Conservation (phyloP, 2,329 filamentous ascomycete species). For the Teratosphaeria viscida region DNA sequence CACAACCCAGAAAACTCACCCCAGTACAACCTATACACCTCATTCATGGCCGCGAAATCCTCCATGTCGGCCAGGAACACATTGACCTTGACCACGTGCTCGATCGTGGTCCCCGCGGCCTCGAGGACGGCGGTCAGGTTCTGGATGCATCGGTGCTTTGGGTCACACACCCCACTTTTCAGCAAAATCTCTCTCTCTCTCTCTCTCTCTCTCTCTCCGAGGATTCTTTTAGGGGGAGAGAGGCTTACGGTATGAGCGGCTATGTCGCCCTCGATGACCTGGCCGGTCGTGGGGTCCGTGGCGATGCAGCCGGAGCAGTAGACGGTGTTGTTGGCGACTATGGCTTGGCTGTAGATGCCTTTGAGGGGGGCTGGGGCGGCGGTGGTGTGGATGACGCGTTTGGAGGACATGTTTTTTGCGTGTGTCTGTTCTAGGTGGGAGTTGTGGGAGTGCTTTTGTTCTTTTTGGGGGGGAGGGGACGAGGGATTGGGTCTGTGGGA, state of each 20-base stretch:
- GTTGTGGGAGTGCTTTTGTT: not conserved
- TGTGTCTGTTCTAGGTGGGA: not conserved
- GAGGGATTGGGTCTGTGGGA: too few species aligned
- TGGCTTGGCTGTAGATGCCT: constrained; percentile 24
- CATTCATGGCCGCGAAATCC: constrained; percentile 51
- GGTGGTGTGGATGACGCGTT: constrained; percentile 18
- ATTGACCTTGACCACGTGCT: constrained; percentile 48
- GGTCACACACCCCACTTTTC: too few species aligned
- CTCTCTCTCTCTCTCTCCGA: too few species aligned
- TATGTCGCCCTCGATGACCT: constrained; percentile 10
- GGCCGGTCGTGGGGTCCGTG: constrained; percentile 44
- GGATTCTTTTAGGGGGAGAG: not conserved
- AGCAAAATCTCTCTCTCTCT: too few species aligned
- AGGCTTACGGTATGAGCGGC: constrained; percentile 8
- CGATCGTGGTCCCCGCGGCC: constrained; percentile 48
- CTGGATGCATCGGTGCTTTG: constrained; percentile 43
- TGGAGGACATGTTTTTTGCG: constrained; percentile 2
- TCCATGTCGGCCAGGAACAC: constrained; percentile 56
- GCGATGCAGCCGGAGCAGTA: constrained; percentile 58
- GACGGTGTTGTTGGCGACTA: constrained; percentile 50
- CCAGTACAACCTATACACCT: constrained; percentile 36
- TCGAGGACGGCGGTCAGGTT: constrained; percentile 52
- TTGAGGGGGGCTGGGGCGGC: constrained; percentile 18
- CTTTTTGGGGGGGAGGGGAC: too few species aligned
- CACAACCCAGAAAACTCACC: not conserved